Conservation (phyloP, 345 rosid genomes). For the Citrus australasica region DNA sequence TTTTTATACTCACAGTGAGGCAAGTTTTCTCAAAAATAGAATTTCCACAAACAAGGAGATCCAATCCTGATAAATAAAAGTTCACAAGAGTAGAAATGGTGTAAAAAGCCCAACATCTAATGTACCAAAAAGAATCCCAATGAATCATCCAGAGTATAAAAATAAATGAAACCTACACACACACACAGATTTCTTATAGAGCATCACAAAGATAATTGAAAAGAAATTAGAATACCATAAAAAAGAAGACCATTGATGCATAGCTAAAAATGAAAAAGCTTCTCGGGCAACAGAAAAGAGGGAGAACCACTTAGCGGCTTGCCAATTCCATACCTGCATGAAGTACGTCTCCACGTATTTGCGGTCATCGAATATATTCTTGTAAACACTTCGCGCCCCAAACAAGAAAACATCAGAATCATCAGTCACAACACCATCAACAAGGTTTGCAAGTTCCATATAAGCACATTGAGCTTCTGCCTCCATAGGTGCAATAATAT, state of each 20-base stretch:
- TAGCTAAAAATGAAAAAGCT: neutral
- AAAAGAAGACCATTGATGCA: neutral
- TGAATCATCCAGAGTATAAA: neutral
- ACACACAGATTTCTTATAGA: neutral
- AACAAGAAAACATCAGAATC: constrained; percentile 95
- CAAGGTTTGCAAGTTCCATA: constrained; percentile 79
- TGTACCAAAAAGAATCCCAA: neutral
- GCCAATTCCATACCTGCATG: constrained; percentile 57
- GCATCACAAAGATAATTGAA: neutral
- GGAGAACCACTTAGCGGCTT: neutral
- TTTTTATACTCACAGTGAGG: neutral
- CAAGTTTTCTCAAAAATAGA: neutral
- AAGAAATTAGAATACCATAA: neutral
- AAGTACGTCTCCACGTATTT: constrained; percentile 96
- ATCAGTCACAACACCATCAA: constrained; percentile 96
- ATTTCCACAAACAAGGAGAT: neutral
- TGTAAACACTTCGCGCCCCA: constrained; percentile 86
- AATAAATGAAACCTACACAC: neutral
- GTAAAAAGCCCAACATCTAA: neutral
- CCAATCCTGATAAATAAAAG: neutral
- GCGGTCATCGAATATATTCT: constrained; percentile 95
- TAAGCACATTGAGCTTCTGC: constrained; percentile 98
- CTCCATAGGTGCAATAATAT: constrained; percentile 97
- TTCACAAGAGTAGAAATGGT: neutral
- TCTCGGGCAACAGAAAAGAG: neutral